Evolutionary conservation across 257 asterid species (phyloP).

Genomic region (Parsonsia alboflavescens): DNA sequence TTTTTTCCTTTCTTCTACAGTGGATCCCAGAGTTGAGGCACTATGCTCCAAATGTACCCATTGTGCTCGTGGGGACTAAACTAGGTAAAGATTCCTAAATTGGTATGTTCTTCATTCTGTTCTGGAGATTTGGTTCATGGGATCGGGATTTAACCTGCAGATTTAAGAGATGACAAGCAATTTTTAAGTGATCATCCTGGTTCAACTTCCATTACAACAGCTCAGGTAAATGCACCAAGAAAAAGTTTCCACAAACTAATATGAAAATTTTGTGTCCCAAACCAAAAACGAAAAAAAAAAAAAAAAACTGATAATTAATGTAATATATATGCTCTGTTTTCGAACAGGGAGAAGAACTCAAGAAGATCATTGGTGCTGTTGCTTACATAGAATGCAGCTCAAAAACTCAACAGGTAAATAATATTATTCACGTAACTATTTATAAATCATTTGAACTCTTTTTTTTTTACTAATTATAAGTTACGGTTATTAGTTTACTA

Average conservation of each 20-base stretch:
- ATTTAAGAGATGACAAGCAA: constrained; percentile 77
- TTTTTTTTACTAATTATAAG: too few species aligned
- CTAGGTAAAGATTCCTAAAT: constrained; percentile 39
- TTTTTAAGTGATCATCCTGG: constrained; percentile 69
- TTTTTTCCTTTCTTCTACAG: constrained; percentile 27
- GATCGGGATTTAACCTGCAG: constrained; percentile 20
- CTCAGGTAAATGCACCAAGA: constrained; percentile 41
- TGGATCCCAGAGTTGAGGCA: constrained; percentile 76
- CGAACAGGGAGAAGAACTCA: constrained; percentile 74
- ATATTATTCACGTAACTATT: too few species aligned
- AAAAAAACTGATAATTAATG: neutral
- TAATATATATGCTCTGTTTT: neutral
- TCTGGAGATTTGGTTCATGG: neutral
- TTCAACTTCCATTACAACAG: constrained; percentile 53
- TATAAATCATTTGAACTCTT: too few species aligned
- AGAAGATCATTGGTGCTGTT: constrained; percentile 73
- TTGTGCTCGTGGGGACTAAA: constrained; percentile 83
- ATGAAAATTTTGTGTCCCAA: neutral
- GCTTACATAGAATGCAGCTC: constrained; percentile 88
- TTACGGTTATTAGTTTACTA: too few species aligned
- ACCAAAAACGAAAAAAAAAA: neutral
- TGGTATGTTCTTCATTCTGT: neutral
- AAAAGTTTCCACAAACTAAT: neutral
- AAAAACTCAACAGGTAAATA: constrained; percentile 76
- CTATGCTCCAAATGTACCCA: constrained; percentile 72